phyloP scores from a whole-genome alignment of 1,284 basidiomycete species.

The Sphagnurus paluster region DNA sequence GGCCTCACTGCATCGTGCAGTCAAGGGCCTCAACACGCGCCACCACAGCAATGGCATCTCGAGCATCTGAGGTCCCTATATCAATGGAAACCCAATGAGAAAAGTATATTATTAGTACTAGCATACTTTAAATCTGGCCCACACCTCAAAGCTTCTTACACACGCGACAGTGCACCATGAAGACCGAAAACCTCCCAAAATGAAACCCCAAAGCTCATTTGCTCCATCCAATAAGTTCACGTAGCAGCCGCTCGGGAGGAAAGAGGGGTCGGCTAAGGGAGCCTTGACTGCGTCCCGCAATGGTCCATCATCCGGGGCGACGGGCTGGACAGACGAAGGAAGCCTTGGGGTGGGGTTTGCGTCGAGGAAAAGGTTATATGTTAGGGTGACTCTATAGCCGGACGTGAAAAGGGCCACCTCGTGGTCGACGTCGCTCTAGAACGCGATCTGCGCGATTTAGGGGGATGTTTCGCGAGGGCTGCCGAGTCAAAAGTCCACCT shows the following conservation, averaged over 20 bases:
- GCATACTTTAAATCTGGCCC: too few relatives aligned
- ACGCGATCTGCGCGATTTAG: constrained; percentile 33
- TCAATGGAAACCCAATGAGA: too few relatives aligned
- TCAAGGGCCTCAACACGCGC: too few relatives aligned
- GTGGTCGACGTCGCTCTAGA: constrained; percentile 46
- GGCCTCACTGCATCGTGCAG: too few relatives aligned
- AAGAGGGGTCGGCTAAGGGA: constrained; percentile 23
- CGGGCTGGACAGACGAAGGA: constrained; percentile 1
- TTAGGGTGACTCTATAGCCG: constrained; percentile 41
- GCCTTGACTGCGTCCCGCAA: constrained; percentile 17
- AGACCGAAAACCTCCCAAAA: too few relatives aligned
- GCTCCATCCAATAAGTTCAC: too few relatives aligned
- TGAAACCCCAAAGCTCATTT: too few relatives aligned
- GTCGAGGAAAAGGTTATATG: constrained; percentile 36
- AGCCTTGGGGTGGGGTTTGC: neutral
- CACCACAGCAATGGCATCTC: too few relatives aligned
- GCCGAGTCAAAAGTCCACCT: constrained; percentile 36
- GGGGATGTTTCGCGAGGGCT: constrained; percentile 16
- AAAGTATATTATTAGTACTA: too few relatives aligned
- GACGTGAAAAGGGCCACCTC: constrained; percentile 39
- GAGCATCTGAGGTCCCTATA: too few relatives aligned
- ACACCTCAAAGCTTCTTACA: too few relatives aligned
- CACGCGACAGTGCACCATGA: too few relatives aligned
- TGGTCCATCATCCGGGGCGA: constrained; percentile 13
- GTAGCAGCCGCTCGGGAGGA: constrained; percentile 30